Percentiles rank a stretch among this genome's conserved stretches.
Conservation (phyloP, 805 yeast genomes). For the Schwanniomyces occidentalis region DNA sequence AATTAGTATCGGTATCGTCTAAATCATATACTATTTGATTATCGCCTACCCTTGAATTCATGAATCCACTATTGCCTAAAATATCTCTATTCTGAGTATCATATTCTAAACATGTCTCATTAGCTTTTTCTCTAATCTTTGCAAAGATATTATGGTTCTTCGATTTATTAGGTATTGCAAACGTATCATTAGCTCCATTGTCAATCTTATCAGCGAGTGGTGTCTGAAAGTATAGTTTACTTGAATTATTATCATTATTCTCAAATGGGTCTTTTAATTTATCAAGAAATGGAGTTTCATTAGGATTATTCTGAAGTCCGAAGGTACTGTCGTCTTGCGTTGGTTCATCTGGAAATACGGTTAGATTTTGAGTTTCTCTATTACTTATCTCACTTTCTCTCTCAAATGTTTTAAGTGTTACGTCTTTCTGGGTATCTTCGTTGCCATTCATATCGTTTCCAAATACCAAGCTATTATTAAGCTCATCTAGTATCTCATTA, state of each 20-base stretch:
- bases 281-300: constrained; percentile 10
- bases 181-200: not conserved
- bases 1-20: too few species aligned
- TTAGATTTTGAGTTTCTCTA: not conserved
- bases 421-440: not conserved
- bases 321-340: constrained; percentile 5
- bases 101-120: too few species aligned
- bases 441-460: constrained; percentile 17
- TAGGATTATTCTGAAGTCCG: constrained; percentile 5
- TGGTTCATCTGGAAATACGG: not conserved
- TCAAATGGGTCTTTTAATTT: constrained; percentile 11
- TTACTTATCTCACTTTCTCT: not conserved
- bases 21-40: too few species aligned
- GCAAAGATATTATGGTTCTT: not conserved
- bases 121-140: not conserved
- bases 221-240: constrained; percentile 8
- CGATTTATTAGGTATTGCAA: constrained; percentile 3
- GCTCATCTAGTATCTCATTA: constrained; percentile 8
- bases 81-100: too few species aligned
- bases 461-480: constrained; percentile 32
- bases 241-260: constrained; percentile 6
- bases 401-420: not conserved
- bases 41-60: too few species aligned
- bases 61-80: too few species aligned
- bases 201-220: not conserved